Evolutionary conservation across 768 basidiomycete species (phyloP).

Genomic region (Asterophora parasitica): DNA sequence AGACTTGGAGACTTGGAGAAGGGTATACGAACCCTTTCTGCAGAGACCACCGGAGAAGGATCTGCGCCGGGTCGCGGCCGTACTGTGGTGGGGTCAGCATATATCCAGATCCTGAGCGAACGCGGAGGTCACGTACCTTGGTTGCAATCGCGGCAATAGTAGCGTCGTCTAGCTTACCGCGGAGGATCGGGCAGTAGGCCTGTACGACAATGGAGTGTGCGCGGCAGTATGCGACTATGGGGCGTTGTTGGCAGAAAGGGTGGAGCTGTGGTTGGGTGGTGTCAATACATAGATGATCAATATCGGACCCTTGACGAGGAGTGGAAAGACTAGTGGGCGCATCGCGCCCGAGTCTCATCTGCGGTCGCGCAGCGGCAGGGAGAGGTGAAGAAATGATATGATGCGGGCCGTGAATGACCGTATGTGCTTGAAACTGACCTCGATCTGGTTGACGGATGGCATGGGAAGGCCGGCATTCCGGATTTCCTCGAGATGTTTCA

Average conservation of each 20-base stretch:
- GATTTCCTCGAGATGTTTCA: slow-evolving; percentile 76
- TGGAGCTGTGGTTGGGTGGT: slow-evolving; percentile 53
- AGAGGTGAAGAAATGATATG: too few species aligned
- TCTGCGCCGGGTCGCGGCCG: slow-evolving; percentile 63
- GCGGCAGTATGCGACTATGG: slow-evolving; percentile 72
- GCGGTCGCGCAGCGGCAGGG: too few species aligned
- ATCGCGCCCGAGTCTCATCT: too few species aligned
- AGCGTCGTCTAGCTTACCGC: slow-evolving; percentile 52
- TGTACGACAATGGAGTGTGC: slow-evolving; percentile 57
- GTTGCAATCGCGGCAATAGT: slow-evolving; percentile 49
- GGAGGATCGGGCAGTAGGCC: slow-evolving; percentile 75
- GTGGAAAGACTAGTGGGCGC: too few species aligned
- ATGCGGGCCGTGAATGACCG: too few species aligned
- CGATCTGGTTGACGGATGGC: slow-evolving; percentile 79
- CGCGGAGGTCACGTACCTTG: slow-evolving; percentile 39
- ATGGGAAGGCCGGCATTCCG: slow-evolving; percentile 51
- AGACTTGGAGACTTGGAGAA: too few species aligned
- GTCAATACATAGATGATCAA: slow-evolving; percentile 4
- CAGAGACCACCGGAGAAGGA: slow-evolving; percentile 87
- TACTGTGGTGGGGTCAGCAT: slow-evolving; percentile 33
- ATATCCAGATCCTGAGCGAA: not conserved
- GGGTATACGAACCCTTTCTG: slow-evolving; percentile 60
- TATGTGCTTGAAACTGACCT: slow-evolving; percentile 37
- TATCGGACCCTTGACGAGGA: too few species aligned
- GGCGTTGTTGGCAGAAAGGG: slow-evolving; percentile 76